Evolutionary conservation across 805 yeast genomes (phyloP).

Genomic region (Monosporozyma aerobia): DNA sequence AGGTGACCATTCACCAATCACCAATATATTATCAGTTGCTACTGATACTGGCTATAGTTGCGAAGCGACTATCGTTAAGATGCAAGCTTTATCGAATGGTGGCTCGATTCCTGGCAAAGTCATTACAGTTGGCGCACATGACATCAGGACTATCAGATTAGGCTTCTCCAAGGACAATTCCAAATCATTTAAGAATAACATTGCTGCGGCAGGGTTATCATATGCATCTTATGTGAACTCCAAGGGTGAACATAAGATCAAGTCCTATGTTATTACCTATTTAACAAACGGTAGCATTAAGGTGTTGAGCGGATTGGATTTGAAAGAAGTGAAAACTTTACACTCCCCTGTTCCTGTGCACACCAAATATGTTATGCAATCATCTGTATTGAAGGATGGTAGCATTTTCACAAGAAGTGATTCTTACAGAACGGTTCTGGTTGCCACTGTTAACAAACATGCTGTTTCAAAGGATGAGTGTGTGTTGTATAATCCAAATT

Average conservation of each 20-base stretch:
- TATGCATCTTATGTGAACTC: constrained; percentile 21
- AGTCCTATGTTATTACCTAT: constrained; percentile 40
- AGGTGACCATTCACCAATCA: constrained; percentile 41
- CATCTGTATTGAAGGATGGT: constrained; percentile 44
- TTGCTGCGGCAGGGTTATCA: constrained; percentile 44
- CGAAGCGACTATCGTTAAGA: constrained; percentile 48
- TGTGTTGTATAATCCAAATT: constrained; percentile 57
- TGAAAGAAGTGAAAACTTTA: constrained; percentile 47
- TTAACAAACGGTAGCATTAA: constrained; percentile 41
- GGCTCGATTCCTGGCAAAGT: constrained; percentile 52
- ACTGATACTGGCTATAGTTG: constrained; percentile 54
- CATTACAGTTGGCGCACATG: constrained; percentile 45
- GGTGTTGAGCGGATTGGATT: constrained; percentile 46
- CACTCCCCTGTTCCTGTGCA: constrained; percentile 37
- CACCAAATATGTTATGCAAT: constrained; percentile 33
- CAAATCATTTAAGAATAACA: constrained; percentile 43
- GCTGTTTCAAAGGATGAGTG: constrained; percentile 33
- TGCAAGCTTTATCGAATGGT: constrained; percentile 55
- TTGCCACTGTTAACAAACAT: constrained; percentile 38
- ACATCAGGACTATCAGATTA: constrained; percentile 52
- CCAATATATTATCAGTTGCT: constrained; percentile 49
- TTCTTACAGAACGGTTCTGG: constrained; percentile 43
- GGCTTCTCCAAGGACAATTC: constrained; percentile 58
- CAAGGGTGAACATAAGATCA: constrained; percentile 27
- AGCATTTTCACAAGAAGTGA: constrained; percentile 50